Conservation (phyloP, 305 asterid genomes). For the Petunia hybrid region DNA sequence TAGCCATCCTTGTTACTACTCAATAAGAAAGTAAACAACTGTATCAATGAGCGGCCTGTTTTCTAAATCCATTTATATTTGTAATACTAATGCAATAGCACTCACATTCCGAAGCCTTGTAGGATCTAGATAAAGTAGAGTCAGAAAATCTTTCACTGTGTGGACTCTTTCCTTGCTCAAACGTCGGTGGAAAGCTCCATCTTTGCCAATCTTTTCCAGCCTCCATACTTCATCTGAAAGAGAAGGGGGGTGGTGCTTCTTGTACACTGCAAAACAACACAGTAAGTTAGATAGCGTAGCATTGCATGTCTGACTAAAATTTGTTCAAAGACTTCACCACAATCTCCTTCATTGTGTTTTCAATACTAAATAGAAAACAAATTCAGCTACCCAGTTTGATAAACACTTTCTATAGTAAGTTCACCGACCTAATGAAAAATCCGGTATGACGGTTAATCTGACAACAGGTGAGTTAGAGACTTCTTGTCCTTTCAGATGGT, state of each 20-base stretch:
- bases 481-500: not conserved
- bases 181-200: slow-evolving; percentile 93
- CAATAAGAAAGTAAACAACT: not conserved
- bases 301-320: not conserved
- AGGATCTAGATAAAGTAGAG: slow-evolving; percentile 63
- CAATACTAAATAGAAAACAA: not conserved
- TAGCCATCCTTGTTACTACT: not conserved
- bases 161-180: slow-evolving; percentile 71
- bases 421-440: not conserved
- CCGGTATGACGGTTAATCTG: not conserved
- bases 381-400: slow-evolving; percentile 4
- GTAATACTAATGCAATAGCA: slow-evolving; percentile 21
- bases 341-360: not conserved
- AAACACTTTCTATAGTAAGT: not conserved
- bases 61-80: not conserved
- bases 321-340: not conserved
- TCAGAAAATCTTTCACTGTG: slow-evolving; percentile 85
- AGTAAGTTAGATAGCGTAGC: slow-evolving; percentile 13
- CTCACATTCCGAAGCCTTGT: slow-evolving; percentile 78
- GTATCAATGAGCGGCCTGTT: not conserved
- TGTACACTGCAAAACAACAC: slow-evolving; percentile 65
- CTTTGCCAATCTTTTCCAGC: slow-evolving; percentile 93
- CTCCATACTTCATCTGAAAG: slow-evolving; percentile 94
- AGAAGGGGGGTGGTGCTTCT: slow-evolving; percentile 96
- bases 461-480: not conserved